Base-by-base conservation (phyloP, 768 basidiomycete species). In the Tulasnella sp. region DNA sequence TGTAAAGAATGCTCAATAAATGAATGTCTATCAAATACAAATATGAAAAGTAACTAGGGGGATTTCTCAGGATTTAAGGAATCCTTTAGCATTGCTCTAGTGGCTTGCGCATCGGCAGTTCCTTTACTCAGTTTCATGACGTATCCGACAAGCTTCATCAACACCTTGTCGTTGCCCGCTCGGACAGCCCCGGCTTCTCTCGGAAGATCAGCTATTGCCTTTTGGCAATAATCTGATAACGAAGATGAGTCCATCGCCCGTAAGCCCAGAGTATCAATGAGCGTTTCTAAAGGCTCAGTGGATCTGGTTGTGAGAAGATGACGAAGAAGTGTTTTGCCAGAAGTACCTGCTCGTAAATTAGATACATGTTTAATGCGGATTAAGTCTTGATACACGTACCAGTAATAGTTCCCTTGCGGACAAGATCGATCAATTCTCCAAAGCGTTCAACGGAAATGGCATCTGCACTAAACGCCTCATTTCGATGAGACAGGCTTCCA, bases 51-150 rank as follows among this genome's bases (percentile, higher is more conserved):
- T n/a, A n/a, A n/a, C n/a, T n/a, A n/a, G n/a, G n/a, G n/a, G n/a
- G n/a, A n/a, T n/a, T n/a, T n/a, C n/a, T n/a, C n/a, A n/a, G n/a
- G n/a, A n/a, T n/a, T n/a, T n/a, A n/a, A n/a, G n/a, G n/a, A n/a
- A n/a, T 61, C 41, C 45, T 58, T n/a, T 37, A 93, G 58, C 54
- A 70, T 65, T 25, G 62, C 65, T 59, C 67, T 75, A 16, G 75
- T 77, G 24, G 68, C 67, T 51, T 71, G 70, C 0, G 89, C 84
- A 65, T 93, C 80, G 12, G 81, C 87, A 39, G 77, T 73, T 13
- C 93, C 93, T 53, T 76, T 69, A 56, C 79, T 85, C 44, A 74
- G 64, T 64, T 79, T 81, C 86, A 96, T 91, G 25, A 93, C 85
- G 58, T 76, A 71, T 0, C 91, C 91, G 1, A 92, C 71, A 37